A percentile compares a stretch with the other conserved stretches of the same genome.
Conservation (phyloP, 2,329 filamentous ascomycete species). For the Pseudogymnoascus sp. region DNA sequence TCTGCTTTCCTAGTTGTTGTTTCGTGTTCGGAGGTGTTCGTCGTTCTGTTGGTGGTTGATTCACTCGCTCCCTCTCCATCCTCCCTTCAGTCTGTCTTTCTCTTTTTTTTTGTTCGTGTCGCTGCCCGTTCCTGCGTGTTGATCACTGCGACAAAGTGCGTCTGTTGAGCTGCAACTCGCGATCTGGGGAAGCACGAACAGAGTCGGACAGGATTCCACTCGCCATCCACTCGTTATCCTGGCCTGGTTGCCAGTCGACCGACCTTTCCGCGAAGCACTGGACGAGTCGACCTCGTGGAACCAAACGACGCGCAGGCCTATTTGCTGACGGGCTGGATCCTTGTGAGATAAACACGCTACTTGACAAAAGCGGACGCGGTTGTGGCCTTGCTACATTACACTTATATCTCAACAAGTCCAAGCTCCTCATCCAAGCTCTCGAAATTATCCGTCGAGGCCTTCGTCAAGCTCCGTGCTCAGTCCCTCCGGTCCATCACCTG, state of each 20-base stretch:
- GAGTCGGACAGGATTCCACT: slow-evolving; percentile 1
- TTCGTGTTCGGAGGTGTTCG: slow-evolving; percentile 9
- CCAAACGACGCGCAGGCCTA: not conserved
- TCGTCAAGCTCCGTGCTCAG: not conserved
- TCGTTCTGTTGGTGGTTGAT: slow-evolving; percentile 12
- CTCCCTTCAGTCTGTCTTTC: slow-evolving; percentile 19
- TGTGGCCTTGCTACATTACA: not conserved
- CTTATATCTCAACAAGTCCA: slow-evolving; percentile 2
- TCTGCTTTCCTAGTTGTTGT: not conserved
- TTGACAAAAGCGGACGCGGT: not conserved
- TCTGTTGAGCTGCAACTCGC: not conserved
- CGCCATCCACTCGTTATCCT: slow-evolving; percentile 21
- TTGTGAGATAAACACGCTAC: not conserved
- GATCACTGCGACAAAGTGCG: not conserved
- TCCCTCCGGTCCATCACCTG: not conserved
- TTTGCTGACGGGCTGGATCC: not conserved
- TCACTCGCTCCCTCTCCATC: slow-evolving; percentile 14
- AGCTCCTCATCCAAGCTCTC: not conserved
- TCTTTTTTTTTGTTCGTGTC: slow-evolving; percentile 18
- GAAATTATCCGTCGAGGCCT: not conserved
- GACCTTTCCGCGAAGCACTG: slow-evolving; percentile 19
- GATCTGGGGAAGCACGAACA: slow-evolving; percentile 3
- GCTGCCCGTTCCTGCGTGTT: slow-evolving; percentile 14
- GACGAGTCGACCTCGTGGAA: not conserved
- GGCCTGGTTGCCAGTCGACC: slow-evolving; percentile 25